phyloP scores from a whole-genome alignment of 2,329 filamentous ascomycete genomes.

The Monilinia fructicola region DNA sequence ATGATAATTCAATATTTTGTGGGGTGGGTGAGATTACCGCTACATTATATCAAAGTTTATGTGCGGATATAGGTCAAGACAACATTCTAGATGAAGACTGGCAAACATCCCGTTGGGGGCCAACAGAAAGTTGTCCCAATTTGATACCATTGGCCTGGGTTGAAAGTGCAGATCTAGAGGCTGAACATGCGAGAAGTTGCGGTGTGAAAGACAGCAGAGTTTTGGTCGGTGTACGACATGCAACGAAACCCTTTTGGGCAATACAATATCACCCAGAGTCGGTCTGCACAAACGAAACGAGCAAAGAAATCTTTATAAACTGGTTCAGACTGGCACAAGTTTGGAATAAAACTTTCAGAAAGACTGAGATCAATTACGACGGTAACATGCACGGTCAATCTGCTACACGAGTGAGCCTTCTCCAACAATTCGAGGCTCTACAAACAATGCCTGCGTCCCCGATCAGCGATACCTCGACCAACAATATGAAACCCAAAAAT shows the following conservation, averaged over 20 bases:
- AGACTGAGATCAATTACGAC: constrained; percentile 19
- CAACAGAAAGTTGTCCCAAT: constrained; percentile 30
- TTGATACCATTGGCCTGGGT: constrained; percentile 42
- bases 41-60: constrained; percentile 46
- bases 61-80: constrained; percentile 40
- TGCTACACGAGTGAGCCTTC: constrained; percentile 35
- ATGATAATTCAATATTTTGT: constrained; percentile 33
- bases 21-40: constrained; percentile 39
- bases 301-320: constrained; percentile 54
- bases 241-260: constrained; percentile 61
- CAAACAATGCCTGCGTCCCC: constrained; percentile 20
- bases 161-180: constrained; percentile 31
- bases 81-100: constrained; percentile 28
- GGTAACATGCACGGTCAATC: constrained; percentile 29
- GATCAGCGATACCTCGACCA: constrained; percentile 10
- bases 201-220: constrained; percentile 43
- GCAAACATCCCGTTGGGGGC: constrained; percentile 34
- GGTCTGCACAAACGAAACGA: constrained; percentile 60
- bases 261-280: constrained; percentile 74
- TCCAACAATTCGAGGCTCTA: constrained; percentile 29
- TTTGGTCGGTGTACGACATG: constrained; percentile 62
- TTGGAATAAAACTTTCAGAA: constrained; percentile 45
- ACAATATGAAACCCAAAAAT: constrained; percentile 30
- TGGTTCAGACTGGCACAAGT: constrained; percentile 58
- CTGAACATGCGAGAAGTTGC: constrained; percentile 31